Evolutionary conservation across 352 stramenopile species (phyloP).

Genomic region (Peronosclerospora sorghi): DNA sequence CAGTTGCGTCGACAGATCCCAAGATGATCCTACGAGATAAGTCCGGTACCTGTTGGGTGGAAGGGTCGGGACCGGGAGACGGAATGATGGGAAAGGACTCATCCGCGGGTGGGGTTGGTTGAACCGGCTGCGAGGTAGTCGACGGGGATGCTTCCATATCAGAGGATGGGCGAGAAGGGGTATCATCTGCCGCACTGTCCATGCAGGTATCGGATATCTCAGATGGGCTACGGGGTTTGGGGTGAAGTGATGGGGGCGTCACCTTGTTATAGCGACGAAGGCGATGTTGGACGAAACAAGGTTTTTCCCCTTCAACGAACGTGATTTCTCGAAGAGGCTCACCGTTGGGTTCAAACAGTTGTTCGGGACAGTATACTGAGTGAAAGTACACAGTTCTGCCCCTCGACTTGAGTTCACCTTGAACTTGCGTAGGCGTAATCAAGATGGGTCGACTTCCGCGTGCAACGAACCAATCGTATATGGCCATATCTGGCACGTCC

Average conservation of each 20-base stretch:
- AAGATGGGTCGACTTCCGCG: neutral
- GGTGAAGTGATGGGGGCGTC: neutral
- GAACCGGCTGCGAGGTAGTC: no score
- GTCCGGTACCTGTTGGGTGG: no score
- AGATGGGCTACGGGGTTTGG: neutral
- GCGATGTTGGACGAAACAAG: neutral
- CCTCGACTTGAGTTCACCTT: neutral
- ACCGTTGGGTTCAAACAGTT: neutral
- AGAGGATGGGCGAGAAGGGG: no score
- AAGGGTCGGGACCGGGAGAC: no score
- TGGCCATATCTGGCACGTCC: neutral
- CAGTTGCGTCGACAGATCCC: no score
- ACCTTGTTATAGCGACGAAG: neutral
- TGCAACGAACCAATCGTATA: neutral
- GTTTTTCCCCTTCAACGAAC: neutral
- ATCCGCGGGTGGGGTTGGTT: no score
- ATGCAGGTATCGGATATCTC: neutral
- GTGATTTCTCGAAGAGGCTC: neutral
- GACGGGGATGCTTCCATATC: no score
- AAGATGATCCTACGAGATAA: no score
- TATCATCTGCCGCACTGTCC: neutral
- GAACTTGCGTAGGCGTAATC: neutral
- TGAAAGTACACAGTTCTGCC: neutral
- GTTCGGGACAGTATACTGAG: neutral
- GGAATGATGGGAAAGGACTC: no score